These are phyloP conservation scores for Durio zibethinus DNA, from an alignment of 345 rosid species.

Conservation along the genomic window DNA sequence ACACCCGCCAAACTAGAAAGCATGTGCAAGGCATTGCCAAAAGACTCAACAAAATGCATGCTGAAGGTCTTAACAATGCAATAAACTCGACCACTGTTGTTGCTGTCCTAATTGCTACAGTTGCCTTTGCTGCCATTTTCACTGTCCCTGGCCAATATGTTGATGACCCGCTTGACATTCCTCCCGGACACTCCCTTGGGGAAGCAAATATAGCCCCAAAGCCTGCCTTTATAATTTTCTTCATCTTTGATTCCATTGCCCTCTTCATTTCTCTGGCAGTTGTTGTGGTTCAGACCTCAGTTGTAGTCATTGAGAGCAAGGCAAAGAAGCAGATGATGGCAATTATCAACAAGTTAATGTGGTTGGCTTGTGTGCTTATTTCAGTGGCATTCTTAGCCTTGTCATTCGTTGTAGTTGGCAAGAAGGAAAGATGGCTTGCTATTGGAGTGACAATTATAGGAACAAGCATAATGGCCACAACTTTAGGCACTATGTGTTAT, in stretches of 20 bases:
- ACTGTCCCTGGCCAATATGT: slow-evolving; percentile 88
- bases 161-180: slow-evolving; percentile 38
- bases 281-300: slow-evolving; percentile 93
- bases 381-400: slow-evolving; percentile 78
- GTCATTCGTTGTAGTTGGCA: slow-evolving; percentile 80
- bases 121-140: slow-evolving; percentile 93
- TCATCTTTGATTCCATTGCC: slow-evolving; percentile 76
- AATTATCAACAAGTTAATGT: slow-evolving; percentile 85
- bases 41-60: slow-evolving; percentile 80
- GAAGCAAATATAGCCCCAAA: slow-evolving; percentile 71
- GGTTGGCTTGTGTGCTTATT: slow-evolving; percentile 85
- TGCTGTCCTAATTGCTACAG: slow-evolving; percentile 88
- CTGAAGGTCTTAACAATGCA: slow-evolving; percentile 90
- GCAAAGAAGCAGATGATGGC: slow-evolving; percentile 98
- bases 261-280: slow-evolving; percentile 93
- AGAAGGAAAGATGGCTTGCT: slow-evolving; percentile 69
- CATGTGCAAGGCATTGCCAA: slow-evolving; percentile 87
- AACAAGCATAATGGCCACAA: slow-evolving; percentile 74
- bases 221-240: slow-evolving; percentile 71
- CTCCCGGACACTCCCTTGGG: slow-evolving; percentile 53
- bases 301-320: slow-evolving; percentile 85
- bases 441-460: slow-evolving; percentile 77
- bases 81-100: slow-evolving; percentile 93
- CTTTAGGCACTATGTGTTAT: slow-evolving; percentile 83
- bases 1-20: slow-evolving; percentile 75